These are phyloP conservation scores for Xylaria sp. DNA, from an alignment of 2,329 filamentous ascomycete genomes.

Conservation along the genomic window DNA sequence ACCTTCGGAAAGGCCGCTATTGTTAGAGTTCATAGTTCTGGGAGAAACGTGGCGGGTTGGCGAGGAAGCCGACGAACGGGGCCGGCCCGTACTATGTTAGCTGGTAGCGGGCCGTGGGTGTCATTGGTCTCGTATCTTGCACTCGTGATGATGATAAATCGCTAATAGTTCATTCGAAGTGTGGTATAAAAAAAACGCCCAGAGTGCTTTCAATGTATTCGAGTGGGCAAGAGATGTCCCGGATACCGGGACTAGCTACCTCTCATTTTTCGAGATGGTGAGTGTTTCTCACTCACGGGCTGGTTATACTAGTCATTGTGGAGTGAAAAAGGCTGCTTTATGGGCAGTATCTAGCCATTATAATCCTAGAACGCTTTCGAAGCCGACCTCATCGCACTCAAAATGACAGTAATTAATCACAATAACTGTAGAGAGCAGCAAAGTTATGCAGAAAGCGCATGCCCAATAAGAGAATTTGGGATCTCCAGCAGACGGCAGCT, in stretches of 20 bases:
- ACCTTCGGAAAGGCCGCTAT: not conserved
- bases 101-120: not conserved
- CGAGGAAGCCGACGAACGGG: not conserved
- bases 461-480: slow-evolving; percentile 53
- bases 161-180: slow-evolving; percentile 47
- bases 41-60: slow-evolving; percentile 1
- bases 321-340: not conserved
- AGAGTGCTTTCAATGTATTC: slow-evolving; percentile 67
- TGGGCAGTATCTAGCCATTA: not conserved
- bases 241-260: slow-evolving; percentile 69
- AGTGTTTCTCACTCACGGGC: not conserved
- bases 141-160: not conserved
- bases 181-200: slow-evolving; percentile 66
- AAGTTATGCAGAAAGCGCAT: slow-evolving; percentile 64
- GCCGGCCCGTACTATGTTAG: not conserved
- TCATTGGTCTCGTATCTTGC: not conserved
- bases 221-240: slow-evolving; percentile 64
- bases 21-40: not conserved
- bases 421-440: slow-evolving; percentile 53
- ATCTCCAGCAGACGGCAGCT: slow-evolving; percentile 37
- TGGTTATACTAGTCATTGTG: not conserved
- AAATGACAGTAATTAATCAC: not conserved
- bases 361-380: not conserved
- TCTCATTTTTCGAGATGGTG: slow-evolving; percentile 67
- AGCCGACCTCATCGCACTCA: not conserved